A percentile compares a stretch with the other conserved stretches of the same genome.
These are phyloP conservation scores for Trichoderma hamatum DNA, from an alignment of 2,329 filamentous ascomycete genomes.

Conservation along the genomic window DNA sequence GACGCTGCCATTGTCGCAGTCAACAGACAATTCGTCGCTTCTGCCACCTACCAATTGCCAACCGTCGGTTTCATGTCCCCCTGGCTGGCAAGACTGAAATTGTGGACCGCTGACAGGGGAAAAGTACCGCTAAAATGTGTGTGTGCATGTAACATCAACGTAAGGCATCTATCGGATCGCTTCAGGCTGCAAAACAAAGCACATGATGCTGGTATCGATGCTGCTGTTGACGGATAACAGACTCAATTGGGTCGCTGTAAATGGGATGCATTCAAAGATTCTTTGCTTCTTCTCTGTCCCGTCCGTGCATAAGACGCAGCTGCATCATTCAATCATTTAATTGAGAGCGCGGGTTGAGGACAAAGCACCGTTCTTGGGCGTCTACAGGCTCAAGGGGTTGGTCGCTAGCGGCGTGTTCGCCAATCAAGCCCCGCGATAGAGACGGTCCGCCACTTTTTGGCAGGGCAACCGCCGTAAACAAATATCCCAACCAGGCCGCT, in stretches of 20 bases:
- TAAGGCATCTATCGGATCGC: slow-evolving; percentile 3
- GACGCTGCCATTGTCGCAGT: neutral
- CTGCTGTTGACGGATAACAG: neutral
- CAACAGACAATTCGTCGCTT: neutral
- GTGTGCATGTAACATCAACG: neutral
- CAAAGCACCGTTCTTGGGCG: neutral
- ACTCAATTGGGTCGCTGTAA: neutral
- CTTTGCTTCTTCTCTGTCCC: neutral
- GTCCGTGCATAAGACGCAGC: neutral
- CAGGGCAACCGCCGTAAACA: slow-evolving; percentile 45
- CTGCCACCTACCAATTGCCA: neutral
- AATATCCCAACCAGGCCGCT: slow-evolving; percentile 28
- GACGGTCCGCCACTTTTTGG: slow-evolving; percentile 30
- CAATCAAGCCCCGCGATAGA: neutral
- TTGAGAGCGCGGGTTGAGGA: neutral
- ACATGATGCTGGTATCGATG: neutral
- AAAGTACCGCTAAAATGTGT: neutral
- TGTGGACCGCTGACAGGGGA: neutral
- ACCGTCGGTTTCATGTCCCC: slow-evolving; percentile 12
- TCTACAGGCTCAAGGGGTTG: neutral
- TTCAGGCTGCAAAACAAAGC: neutral
- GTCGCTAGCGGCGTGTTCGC: neutral
- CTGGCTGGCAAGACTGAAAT: neutral
- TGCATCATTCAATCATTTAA: neutral
- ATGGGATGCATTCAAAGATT: neutral